Base-by-base conservation (phyloP, 805 yeast genomes). In the Lachancea waltii region DNA sequence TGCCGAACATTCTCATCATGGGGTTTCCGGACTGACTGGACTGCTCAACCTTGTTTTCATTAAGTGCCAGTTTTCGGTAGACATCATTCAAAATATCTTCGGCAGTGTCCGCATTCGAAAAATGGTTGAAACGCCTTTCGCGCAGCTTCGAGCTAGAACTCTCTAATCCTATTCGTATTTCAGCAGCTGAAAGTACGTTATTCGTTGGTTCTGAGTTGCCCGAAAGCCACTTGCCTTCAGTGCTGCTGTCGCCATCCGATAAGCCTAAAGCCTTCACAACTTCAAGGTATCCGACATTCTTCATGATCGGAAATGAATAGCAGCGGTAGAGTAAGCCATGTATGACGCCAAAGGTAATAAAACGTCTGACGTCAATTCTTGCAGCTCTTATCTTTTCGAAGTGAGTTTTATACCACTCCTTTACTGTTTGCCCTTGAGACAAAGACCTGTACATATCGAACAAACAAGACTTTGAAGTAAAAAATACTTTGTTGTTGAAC, bases 241-340 rank as follows among this genome's bases (percentile, higher is more conserved):
- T 18, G 40, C 42, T 21, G 44, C 38, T 28, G 38, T 24, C 38
- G 20, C 49, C 56, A 15, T 50, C 43, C 7, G 52, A 40, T 11
- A 35, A 31, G 11, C 33, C 30, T 9, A 45, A 29, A 14, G 40
- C 33, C 23, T 41, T 44, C 15, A 40, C 38, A 10, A 44, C 36
- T 25, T 44, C 51, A 20, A 42, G 38, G 10, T 37, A 30, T 6
- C 45, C 48, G 5, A 44, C 33, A 21, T 50, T 47, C 25, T 50
- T 65, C 36, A 75, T 58, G 1, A 85, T 63, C 0, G 97, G 97
- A 53, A 76, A 85, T 15, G 87, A 67, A 39, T 82, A 73, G 1
- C 87, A 83, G 36, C 97, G 64, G 55, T 87, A 87, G 7, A 94
- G 81, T 5, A 92, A 52, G 0, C 95, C 86, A 44, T 86, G 73